These are phyloP conservation scores for Heterobasidion parviporum DNA, from an alignment of 1,284 basidiomycete genomes.

Conservation along the genomic window DNA sequence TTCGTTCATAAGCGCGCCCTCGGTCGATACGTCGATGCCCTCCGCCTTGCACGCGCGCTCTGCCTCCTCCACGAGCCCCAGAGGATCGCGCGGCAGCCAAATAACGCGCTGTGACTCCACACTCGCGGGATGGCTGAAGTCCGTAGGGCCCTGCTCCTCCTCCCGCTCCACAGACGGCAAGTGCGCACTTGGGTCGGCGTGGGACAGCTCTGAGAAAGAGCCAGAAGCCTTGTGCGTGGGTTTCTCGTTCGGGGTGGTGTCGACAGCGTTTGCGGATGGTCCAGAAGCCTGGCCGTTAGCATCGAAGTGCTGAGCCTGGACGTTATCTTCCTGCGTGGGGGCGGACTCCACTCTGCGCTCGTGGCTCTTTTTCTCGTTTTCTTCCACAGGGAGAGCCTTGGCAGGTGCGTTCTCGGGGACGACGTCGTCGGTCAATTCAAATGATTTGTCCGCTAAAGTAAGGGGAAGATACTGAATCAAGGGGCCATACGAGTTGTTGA, in stretches of 20 bases:
- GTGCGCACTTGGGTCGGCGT: background rate
- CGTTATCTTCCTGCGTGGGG: background rate
- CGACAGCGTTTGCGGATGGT: background rate
- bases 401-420: background rate
- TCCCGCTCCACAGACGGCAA: background rate
- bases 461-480: slow-evolving; percentile 65
- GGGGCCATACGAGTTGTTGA: slow-evolving; percentile 65
- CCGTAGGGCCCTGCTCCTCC: slow-evolving; percentile 22
- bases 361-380: background rate
- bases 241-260: background rate
- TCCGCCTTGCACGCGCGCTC: slow-evolving; percentile 43
- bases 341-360: background rate
- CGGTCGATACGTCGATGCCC: slow-evolving; percentile 50
- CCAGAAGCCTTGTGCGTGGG: background rate
- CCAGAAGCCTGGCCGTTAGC: slow-evolving; percentile 3
- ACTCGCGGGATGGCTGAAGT: slow-evolving; percentile 78
- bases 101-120: slow-evolving; percentile 67
- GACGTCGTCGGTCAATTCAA: slow-evolving; percentile 5
- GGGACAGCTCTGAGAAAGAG: slow-evolving; percentile 1
- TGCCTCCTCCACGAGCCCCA: slow-evolving; percentile 63
- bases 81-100: slow-evolving; percentile 73
- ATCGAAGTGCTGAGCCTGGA: background rate
- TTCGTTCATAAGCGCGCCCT: slow-evolving; percentile 55
- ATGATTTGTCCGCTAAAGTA: slow-evolving; percentile 40
- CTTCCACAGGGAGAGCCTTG: background rate